Evolutionary conservation across 148 eudicot genomes (phyloP), one percentile per base, ranked within the genome.

Genomic region (Drosera capensis): DNA sequence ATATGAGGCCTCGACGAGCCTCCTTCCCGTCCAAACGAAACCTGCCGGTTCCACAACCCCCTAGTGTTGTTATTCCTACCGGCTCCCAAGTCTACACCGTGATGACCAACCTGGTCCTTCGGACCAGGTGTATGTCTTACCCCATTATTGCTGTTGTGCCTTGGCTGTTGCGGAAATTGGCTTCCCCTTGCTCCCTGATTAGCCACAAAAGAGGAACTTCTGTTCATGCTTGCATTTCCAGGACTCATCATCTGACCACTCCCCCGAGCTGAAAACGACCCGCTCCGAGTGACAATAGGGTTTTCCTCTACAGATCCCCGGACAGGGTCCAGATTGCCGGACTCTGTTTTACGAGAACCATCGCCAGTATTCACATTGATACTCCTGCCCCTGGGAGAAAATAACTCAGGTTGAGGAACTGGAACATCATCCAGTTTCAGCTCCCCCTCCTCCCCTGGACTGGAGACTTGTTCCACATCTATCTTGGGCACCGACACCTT

Each of bases 21-120:
- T 46, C 40, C 31, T 3, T 9, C 55, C 23, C 49, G 48, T 21
- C 70, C 68, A 60, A 66, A 67, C 14, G 74, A 67, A 14, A 72
- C 38, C 36, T 62, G 79, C 53, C 72, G 63, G 57, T 49, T 67
- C 79, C 76, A 73, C 2, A 69, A 52, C 5, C 63, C 61, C 67
- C 74, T 73, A 65, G 59, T n/a, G n/a, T n/a, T n/a, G n/a, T n/a
- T n/a, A n/a, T n/a, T 63, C 67, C 59, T 62, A 34, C 68, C 57
- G 43, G 60, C 72, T 43, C 72, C 77, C 14, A 68, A 3, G 31
- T 73, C 76, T 15, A 51, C 71, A 45, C 65, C 65, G 8, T 63
- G 66, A 45, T 47, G 62, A 48, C 64, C 58, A 43, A 24, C 51
- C 66, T 68, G 23, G 35, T 80, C 84, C 67, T 73, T 73, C 1